Evolutionary conservation across 2,329 filamentous ascomycete genomes (phyloP).

Genomic region (Pseudogymnoascus sp.): DNA sequence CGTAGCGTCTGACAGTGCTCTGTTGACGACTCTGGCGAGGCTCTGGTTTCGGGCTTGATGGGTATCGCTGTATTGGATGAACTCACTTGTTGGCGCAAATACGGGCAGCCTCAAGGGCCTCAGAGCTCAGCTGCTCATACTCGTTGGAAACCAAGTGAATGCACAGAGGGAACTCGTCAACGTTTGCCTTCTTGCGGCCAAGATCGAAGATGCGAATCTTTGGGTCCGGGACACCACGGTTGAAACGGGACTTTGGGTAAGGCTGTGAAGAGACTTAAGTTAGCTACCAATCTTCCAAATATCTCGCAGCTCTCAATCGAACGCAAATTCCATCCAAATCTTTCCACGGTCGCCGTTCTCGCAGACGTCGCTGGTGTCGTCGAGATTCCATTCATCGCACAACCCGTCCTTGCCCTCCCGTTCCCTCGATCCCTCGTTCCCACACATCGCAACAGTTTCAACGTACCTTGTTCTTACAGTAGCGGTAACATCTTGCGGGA

Average conservation of each 20-base stretch:
- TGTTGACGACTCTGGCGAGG: not conserved
- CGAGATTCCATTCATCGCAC: not conserved
- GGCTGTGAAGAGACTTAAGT: constrained; percentile 47
- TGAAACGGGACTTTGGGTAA: constrained; percentile 99
- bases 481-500: constrained; percentile 99
- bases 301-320: not conserved
- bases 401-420: not conserved
- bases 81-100: constrained; percentile 98
- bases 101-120: constrained; percentile 98
- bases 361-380: not conserved
- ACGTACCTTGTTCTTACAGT: constrained; percentile 99
- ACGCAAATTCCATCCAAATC: not conserved
- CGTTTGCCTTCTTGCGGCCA: constrained; percentile 94
- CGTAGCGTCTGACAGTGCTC: not conserved
- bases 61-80: not conserved
- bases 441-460: not conserved
- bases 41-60: not conserved
- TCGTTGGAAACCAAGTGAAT: constrained; percentile 99
- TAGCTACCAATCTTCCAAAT: constrained; percentile 14
- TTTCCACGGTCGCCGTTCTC: not conserved
- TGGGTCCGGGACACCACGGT: constrained; percentile 82
- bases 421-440: not conserved
- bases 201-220: constrained; percentile 98
- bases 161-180: constrained; percentile 99
- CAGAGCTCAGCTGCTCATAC: constrained; percentile 99